These are phyloP conservation scores for Biscogniauxia sp. DNA, from an alignment of 2,329 filamentous ascomycete genomes.

Conservation along the genomic window DNA sequence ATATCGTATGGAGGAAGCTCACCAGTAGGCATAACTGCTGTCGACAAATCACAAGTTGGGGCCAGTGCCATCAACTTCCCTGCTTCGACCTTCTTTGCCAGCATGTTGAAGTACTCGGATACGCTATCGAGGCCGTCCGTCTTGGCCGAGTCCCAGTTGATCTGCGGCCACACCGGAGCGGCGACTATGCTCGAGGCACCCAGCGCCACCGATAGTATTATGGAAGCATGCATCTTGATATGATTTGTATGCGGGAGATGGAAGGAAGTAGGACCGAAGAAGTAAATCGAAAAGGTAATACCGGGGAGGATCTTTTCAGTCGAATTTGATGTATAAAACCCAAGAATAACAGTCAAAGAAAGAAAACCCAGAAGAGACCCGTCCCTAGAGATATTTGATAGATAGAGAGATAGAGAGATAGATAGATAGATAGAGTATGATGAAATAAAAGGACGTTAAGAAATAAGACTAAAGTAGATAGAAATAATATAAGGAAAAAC, in stretches of 20 bases:
- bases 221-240: constrained; percentile 49
- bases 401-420: constrained; percentile 15
- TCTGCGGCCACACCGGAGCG: constrained; percentile 46
- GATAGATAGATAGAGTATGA: constrained; percentile 6
- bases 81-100: constrained; percentile 54
- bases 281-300: constrained; percentile 7
- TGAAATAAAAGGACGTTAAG: background rate
- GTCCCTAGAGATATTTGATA: constrained; percentile 17
- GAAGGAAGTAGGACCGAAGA: constrained; percentile 9
- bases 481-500: constrained; percentile 12
- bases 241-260: constrained; percentile 3
- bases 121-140: constrained; percentile 46
- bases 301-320: constrained; percentile 11
- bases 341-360: constrained; percentile 18
- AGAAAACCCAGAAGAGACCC: constrained; percentile 26
- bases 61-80: constrained; percentile 40
- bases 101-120: constrained; percentile 59
- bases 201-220: constrained; percentile 46
- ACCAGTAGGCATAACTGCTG: constrained; percentile 51
- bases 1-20: constrained; percentile 21
- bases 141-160: constrained; percentile 39
- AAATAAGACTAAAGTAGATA: background rate
- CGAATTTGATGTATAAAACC: constrained; percentile 5
- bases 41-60: constrained; percentile 54
- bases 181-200: constrained; percentile 42